Conservation (phyloP, 2,329 filamentous ascomycete genomes). For the Pyrenophora tritici-repentis region DNA sequence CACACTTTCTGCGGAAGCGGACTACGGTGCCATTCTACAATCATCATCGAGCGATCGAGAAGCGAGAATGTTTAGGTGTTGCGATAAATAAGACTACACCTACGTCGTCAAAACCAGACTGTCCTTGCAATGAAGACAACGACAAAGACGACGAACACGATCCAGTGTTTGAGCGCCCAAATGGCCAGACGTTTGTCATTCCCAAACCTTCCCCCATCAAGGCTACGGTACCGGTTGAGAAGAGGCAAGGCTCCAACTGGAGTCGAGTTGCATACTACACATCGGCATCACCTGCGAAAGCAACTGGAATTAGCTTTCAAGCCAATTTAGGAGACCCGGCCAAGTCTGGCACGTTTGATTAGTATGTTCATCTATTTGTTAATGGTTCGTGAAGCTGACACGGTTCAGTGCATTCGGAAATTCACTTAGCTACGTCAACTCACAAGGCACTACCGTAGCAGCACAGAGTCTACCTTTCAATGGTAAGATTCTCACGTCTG, state of each 20-base stretch:
- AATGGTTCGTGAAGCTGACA: constrained; percentile 5
- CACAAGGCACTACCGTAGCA: constrained; percentile 54
- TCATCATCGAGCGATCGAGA: constrained; percentile 13
- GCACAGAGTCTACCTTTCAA: constrained; percentile 56
- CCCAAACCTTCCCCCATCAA: neutral
- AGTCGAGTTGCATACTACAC: constrained; percentile 56
- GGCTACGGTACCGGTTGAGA: neutral
- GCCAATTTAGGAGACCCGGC: constrained; percentile 61
- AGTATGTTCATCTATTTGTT: constrained; percentile 32
- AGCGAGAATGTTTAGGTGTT: neutral
- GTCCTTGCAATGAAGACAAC: constrained; percentile 1
- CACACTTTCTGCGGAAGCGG: constrained; percentile 21
- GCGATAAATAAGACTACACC: neutral
- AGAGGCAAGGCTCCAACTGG: constrained; percentile 42
- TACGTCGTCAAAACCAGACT: neutral
- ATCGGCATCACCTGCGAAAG: constrained; percentile 45
- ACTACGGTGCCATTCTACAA: constrained; percentile 27
- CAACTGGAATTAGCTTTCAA: constrained; percentile 62
- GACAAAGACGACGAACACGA: neutral
- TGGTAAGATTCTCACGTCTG: constrained; percentile 48
- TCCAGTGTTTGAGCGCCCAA: neutral
- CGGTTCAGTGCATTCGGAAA: constrained; percentile 56
- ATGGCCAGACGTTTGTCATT: constrained; percentile 1
- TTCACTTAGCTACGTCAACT: constrained; percentile 61
- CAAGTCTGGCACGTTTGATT: constrained; percentile 61